A percentile compares a stretch with the other conserved stretches of the same genome.
These are phyloP conservation scores for Macroventuria anomochaeta DNA, from an alignment of 2,329 filamentous ascomycete genomes.

Conservation along the genomic window DNA sequence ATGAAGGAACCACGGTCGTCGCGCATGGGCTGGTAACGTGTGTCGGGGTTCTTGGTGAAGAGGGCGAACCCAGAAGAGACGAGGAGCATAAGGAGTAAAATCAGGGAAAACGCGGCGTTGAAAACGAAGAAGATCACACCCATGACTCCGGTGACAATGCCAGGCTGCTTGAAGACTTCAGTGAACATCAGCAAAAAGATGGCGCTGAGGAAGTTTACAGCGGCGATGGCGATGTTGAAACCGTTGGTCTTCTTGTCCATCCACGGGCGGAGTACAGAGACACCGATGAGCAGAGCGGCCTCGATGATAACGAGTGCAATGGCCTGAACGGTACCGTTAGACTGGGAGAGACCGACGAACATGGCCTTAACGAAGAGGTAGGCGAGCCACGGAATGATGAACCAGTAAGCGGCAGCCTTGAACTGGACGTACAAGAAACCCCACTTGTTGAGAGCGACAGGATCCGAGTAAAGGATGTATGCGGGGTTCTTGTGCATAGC, in stretches of 20 bases:
- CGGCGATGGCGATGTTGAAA: slow-evolving; percentile 92
- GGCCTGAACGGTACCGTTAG: slow-evolving; percentile 73
- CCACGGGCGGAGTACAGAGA: slow-evolving; percentile 85
- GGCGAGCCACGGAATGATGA: slow-evolving; percentile 77
- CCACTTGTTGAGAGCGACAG: slow-evolving; percentile 95
- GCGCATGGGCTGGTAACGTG: slow-evolving; percentile 93
- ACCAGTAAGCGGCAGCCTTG: slow-evolving; percentile 94
- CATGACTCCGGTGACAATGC: slow-evolving; percentile 83
- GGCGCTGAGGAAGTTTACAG: slow-evolving; percentile 87
- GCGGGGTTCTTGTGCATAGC: slow-evolving; percentile 94
- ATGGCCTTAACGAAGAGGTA: slow-evolving; percentile 88
- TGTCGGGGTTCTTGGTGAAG: slow-evolving; percentile 91
- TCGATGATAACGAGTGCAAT: slow-evolving; percentile 85
- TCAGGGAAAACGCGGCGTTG: slow-evolving; percentile 82
- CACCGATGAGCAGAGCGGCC: slow-evolving; percentile 74
- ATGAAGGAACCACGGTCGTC: slow-evolving; percentile 97
- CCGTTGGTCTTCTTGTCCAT: slow-evolving; percentile 99
- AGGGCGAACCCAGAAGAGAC: slow-evolving; percentile 80
- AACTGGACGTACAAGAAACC: slow-evolving; percentile 98
- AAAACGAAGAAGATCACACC: slow-evolving; percentile 88
- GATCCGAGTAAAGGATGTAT: slow-evolving; percentile 95
- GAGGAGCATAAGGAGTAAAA: slow-evolving; percentile 82
- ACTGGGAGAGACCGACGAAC: slow-evolving; percentile 84
- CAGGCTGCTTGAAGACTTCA: slow-evolving; percentile 81
- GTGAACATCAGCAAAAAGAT: slow-evolving; percentile 91